Evolutionary conservation across 2,329 filamentous ascomycete species (phyloP).

Genomic region (Coleophoma eucalyptorum): DNA sequence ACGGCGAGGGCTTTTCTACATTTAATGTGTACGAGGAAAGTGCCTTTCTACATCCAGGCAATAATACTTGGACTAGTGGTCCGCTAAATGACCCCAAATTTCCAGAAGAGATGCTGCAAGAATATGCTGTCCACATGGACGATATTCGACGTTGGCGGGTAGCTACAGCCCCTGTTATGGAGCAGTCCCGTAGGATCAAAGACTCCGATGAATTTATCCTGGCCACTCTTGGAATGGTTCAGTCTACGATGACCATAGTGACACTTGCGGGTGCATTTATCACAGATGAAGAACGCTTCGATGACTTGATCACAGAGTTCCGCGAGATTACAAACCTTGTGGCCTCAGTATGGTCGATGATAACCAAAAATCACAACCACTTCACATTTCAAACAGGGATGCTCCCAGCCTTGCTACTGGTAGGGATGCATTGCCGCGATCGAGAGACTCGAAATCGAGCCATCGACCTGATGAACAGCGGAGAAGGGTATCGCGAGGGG

Average conservation of each 20-base stretch:
- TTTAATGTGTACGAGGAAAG: neutral
- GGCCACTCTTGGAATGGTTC: constrained; percentile 4
- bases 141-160: constrained; percentile 3
- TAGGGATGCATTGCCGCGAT: constrained; percentile 6
- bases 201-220: constrained; percentile 3
- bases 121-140: constrained; percentile 4
- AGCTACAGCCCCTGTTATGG: constrained; percentile 1
- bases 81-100: neutral
- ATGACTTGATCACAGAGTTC: constrained; percentile 6
- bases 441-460: constrained; percentile 3
- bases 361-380: neutral
- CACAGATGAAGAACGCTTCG: constrained; percentile 6
- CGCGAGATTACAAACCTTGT: constrained; percentile 1
- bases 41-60: too few species aligned
- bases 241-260: constrained; percentile 4
- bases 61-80: neutral
- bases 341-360: neutral
- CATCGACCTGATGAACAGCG: constrained; percentile 4
- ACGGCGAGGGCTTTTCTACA: neutral
- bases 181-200: neutral
- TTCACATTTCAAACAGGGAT: constrained; percentile 12
- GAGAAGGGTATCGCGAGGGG: constrained; percentile 9
- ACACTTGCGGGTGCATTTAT: constrained; percentile 2
- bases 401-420: constrained; percentile 8
- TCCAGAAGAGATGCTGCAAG: neutral